Percentiles rank a stretch among this genome's conserved stretches.
These are phyloP conservation scores for Xylaria palmicola DNA, from an alignment of 495 filamentous ascomycete genomes.

Conservation along the genomic window DNA sequence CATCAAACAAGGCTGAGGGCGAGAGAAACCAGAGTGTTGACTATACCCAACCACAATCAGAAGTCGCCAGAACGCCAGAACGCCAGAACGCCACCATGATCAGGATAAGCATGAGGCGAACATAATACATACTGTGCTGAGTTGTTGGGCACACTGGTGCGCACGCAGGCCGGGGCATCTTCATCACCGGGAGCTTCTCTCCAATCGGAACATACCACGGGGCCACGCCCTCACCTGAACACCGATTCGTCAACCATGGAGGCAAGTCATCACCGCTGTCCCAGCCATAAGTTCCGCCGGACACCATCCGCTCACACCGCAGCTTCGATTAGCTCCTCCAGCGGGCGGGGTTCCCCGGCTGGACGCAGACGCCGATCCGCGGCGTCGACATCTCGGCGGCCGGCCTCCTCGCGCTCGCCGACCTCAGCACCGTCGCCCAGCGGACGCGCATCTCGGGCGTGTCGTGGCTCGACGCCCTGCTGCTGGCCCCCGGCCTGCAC, in stretches of 20 bases:
- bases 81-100: too few relatives aligned
- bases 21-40: too few relatives aligned
- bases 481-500: constrained; percentile 61
- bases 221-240: not conserved
- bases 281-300: not conserved
- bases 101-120: too few relatives aligned
- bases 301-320: constrained; percentile 1
- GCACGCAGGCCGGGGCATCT: too few relatives aligned
- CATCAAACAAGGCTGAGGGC: too few relatives aligned
- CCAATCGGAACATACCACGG: constrained; percentile 1
- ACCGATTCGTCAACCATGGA: constrained; percentile 1
- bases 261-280: constrained; percentile 4
- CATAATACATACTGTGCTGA: too few relatives aligned
- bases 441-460: constrained; percentile 57
- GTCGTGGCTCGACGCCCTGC: constrained; percentile 50
- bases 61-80: too few relatives aligned
- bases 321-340: constrained; percentile 22
- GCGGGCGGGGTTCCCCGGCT: constrained; percentile 32
- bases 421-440: constrained; percentile 52
- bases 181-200: too few relatives aligned
- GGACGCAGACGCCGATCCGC: constrained; percentile 36
- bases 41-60: too few relatives aligned
- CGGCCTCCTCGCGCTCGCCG: constrained; percentile 56
- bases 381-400: constrained; percentile 45
- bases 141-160: too few relatives aligned